A percentile compares a stretch with the other conserved stretches of the same genome.
Evolutionary conservation across 352 stramenopile genomes (phyloP).

Genomic region (Phytophthora podocarpi): DNA sequence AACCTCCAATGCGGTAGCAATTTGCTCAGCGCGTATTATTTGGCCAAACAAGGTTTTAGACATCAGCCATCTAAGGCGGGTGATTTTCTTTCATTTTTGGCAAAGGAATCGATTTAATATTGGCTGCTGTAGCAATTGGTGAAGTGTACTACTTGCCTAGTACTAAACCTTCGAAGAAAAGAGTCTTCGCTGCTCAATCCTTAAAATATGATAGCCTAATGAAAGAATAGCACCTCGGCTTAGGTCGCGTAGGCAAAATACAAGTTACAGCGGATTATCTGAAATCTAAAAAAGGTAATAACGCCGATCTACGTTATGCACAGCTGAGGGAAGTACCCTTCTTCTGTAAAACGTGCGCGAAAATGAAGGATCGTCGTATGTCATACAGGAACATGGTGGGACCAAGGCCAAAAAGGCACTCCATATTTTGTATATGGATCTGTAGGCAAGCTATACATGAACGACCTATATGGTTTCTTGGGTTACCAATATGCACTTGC

Average conservation of each 20-base stretch:
- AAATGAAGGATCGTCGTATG: slow-evolving; percentile 3
- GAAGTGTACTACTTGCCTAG: background rate
- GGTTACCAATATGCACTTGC: too few species aligned
- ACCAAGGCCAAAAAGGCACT: background rate
- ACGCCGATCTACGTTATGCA: too few species aligned
- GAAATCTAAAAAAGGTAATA: too few species aligned
- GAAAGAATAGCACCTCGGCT: slow-evolving; percentile 12
- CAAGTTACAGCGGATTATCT: too few species aligned
- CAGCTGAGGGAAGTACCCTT: slow-evolving; percentile 4
- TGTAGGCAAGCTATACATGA: too few species aligned
- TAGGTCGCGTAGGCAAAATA: slow-evolving; percentile 12
- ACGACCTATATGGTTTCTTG: too few species aligned
- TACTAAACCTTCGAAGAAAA: background rate
- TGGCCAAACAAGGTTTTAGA: background rate
- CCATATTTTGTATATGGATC: background rate
- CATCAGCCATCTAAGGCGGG: background rate
- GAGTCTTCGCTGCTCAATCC: background rate
- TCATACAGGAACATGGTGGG: slow-evolving; percentile 11
- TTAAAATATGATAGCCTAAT: too few species aligned
- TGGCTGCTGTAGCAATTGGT: slow-evolving; percentile 3
- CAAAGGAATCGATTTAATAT: background rate
- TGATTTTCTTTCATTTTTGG: background rate
- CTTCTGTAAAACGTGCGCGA: slow-evolving; percentile 7
- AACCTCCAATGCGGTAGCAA: slow-evolving; percentile 2
- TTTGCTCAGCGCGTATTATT: slow-evolving; percentile 2